Evolutionary conservation across 805 yeast species (phyloP), one percentile per base, ranked within the genome.

Genomic region (Kluyveromyces dobzhanskii): DNA sequence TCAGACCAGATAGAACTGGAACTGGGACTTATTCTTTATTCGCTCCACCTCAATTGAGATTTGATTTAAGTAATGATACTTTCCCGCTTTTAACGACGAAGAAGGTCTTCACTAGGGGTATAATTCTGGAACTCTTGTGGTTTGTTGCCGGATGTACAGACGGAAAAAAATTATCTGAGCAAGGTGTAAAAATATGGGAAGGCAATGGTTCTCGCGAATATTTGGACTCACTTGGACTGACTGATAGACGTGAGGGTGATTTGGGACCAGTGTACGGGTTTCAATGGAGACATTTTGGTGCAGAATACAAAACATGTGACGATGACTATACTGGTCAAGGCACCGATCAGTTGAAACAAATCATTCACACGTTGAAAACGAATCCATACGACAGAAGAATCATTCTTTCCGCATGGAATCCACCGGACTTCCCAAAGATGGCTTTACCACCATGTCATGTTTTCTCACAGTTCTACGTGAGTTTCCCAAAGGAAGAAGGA

Each of bases 261-360:
- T 62, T 92, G 50, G 99, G 99, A 1, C 98, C 99, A 1, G 97
- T 92, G 2, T 92, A 92, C 59, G 99, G 99, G 0, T 92, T 92
- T 65, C 99, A 92, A 62, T 92, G 99, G 99, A 78, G 99, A 53
- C 98, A 92, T 62, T 92, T 92, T 61, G 98, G 98, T 32, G 98
- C 99, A 4, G 78, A 84, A 48, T 92, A 92, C 59, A 68, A 55
- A 24, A 87, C 86, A 39, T 85, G 95, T 55, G 87, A 90, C 43
- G 71, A 88, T 3, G 94, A 92, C 56, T 92, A 92, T 56, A 57
- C 81, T 0, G 90, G 87, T 3, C 70, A 85, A 57, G 99, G 99
- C 10, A 80, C 76, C 41, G 99, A 92, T 59, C 99, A 92, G 65
- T 67, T 92, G 27, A 74, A 77, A 6, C 80, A 84, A 33, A 76